Base-by-base conservation (phyloP, 2,329 filamentous ascomycete species). In the Aspergillus hortae region DNA sequence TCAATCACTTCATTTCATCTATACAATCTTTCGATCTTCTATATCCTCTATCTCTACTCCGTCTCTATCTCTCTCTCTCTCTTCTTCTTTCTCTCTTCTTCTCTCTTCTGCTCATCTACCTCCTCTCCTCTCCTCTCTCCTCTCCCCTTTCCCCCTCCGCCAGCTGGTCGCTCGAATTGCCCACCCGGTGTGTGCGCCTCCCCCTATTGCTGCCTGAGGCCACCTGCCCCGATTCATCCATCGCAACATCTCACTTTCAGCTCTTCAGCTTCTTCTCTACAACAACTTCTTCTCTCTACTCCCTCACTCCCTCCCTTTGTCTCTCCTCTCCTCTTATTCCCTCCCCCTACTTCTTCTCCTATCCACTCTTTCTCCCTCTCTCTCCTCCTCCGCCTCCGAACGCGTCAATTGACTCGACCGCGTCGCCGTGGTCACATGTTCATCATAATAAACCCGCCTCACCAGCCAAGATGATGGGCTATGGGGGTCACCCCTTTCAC, bases 401-500 rank as follows among this genome's bases (percentile, higher is more conserved):
- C 32, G 43, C 36, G 25, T 40, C 35, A 38, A 36, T 45, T 53
- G 46, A 44, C 27, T 14, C 21, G 38, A 53, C 38, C 42, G 41
- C 33, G 40, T 5, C 25, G 52, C 51, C 51, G 51, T 49, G 42
- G 48, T 56, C 54, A 56, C 54, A 56, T 56, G 54, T 48, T 23
- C 35, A 10, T n/a, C 35, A 36, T 14, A 7, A n/a, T 36, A 7
- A 36, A 36, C 12, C 14, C 35, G 11, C 35, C 6, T 4, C 9
- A 6, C 14, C 44, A 7, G 33, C 33, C 43, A 69, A 63, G 46
- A 70, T 70, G 67, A 70, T 70, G 67, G 64, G 63, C 48, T 69
- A 68, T 59, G 64, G 64, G 48, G 64, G 66, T 49, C 64, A 65
- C 49, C 56, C 60, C 19, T 67, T 64, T 47, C 60, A 67, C 48